Evolutionary conservation across 805 yeast species (phyloP), one percentile per base, ranked within the genome.

Genomic region (Sporopachydermia quercuum): DNA sequence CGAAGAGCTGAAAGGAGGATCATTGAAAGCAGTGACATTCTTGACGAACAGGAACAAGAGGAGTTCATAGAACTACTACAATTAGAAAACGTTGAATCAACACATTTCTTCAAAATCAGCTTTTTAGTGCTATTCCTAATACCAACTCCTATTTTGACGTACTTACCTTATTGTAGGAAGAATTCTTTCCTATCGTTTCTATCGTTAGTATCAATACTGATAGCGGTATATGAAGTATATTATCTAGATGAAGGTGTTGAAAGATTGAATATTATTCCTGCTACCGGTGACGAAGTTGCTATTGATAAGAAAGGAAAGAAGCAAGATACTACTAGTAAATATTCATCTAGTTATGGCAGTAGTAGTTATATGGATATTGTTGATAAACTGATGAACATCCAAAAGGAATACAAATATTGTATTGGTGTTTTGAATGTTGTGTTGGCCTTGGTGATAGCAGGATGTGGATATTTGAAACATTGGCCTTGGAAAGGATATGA

Each of bases 141-240:
- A 17, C 60, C 60, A 5, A 46, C 59, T 8, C 60, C 61, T 5
- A 37, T 51, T n/a, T 56, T 39, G 39, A 38, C 58, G 13, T 15
- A 50, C 5, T 42, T 50, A 15, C 49, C 50, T 0, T 51, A 52
- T 40, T 51, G 54, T 43, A 49, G 60, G 4, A 36, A 39, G 27
- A 48, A 46, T 37, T 47, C 56, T 2, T 37, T 43, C 38, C 49
- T 57, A 4, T 47, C 60, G 15, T 37, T 56, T 19, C 40, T 52
- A 39, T 41, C 58, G 6, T 42, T 57, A 15, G 38, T 53, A 5
- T 42, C 52, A 19, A 41, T 51, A 5, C 38, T 42, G 11, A 38
- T 47, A 13, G 44, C 52, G 11, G 53, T 52, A 2, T 56, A 45
- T 35, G 18, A 42, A n/a, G 42, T 54, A 4, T 46, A 45, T 34